Evolutionary conservation across 768 basidiomycete species (phyloP).

Genomic region (Russula dissimulans): DNA sequence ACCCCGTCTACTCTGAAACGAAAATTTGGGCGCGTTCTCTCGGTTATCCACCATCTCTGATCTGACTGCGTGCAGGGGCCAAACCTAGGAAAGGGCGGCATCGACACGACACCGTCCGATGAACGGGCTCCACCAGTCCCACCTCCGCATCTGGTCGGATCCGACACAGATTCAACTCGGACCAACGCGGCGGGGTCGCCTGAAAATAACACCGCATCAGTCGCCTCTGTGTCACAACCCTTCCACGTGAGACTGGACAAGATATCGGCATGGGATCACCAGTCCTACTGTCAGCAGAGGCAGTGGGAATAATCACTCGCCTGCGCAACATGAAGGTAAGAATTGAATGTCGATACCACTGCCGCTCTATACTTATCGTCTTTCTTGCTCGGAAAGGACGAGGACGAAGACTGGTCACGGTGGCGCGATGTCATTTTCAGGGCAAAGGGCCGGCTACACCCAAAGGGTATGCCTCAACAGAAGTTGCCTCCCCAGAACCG

Average conservation of each 20-base stretch:
- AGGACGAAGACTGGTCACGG: conserved; percentile 81
- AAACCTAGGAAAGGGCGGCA: conserved; percentile 67
- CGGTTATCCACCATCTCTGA: neutral
- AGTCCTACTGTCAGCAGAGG: conserved; percentile 66
- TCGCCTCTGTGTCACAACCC: conserved; percentile 31
- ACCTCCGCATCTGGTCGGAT: conserved; percentile 31
- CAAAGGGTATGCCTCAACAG: conserved; percentile 32
- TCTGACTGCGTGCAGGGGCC: conserved; percentile 42
- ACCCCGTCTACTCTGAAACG: conserved; percentile 80
- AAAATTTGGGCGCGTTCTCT: conserved; percentile 55
- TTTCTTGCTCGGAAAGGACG: conserved; percentile 43
- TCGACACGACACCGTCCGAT: conserved; percentile 63
- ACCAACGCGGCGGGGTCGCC: neutral
- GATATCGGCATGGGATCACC: conserved; percentile 87
- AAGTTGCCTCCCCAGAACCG: conserved; percentile 53
- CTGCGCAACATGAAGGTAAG: conserved; percentile 76
- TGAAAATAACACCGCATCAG: neutral
- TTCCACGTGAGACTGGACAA: conserved; percentile 78
- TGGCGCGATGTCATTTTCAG: conserved; percentile 82
- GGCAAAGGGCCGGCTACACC: conserved; percentile 50
- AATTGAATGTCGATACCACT: neutral
- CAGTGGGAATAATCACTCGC: conserved; percentile 67
- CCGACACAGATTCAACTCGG: conserved; percentile 9
- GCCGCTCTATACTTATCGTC: neutral
- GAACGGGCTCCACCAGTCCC: conserved; percentile 56